Evolutionary conservation across 805 yeast genomes (phyloP), one percentile per base, ranked within the genome.

Genomic region (Tetrapisispora pingtungensis): DNA sequence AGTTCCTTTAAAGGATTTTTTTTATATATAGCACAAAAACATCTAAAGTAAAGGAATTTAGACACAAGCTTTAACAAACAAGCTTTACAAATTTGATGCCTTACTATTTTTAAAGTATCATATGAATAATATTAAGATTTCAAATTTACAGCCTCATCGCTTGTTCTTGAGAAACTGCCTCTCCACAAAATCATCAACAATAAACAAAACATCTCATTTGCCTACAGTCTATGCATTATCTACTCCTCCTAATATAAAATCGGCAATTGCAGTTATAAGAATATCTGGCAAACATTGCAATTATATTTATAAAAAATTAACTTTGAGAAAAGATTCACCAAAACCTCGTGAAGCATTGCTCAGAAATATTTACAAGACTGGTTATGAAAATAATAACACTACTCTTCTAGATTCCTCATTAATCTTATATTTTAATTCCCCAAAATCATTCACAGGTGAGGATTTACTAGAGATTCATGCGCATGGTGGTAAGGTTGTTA

Each of bases 401-500:
- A 46, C 60, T 8, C 52, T 89, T 2, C 62, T 93, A 8, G 98
- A 93, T 63, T 83, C 85, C 48, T 85, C 96, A 0, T 62, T 93
- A 17, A 68, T 81, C 0, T 55, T 88, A 1, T 81, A 66, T 55
- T 89, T 90, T 63, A 61, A 75, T 15, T 74, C 73, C 1, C 97
- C 97, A 0, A 67, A 71, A 13, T 81, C 96, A 0, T 93, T 81
- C 56, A 93, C 97, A 0, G 98, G 98, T 1, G 97, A 93, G 60
- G 96, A 90, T 53, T 54, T 83, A 22, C 67, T 89, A 10, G 98
- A 93, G 56, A 60, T 93, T n/a, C 97, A 93, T 57, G 63, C 85
- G 2, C 98, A 93, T 62, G 98, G 98, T 3, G 97, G 97, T 4
- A 78, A 74, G 12, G 96, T 97, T 0, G 86, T 90, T 1, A 75